Base-by-base conservation (phyloP, 1,139 yeast species). In the Geotrichum reessii region DNA sequence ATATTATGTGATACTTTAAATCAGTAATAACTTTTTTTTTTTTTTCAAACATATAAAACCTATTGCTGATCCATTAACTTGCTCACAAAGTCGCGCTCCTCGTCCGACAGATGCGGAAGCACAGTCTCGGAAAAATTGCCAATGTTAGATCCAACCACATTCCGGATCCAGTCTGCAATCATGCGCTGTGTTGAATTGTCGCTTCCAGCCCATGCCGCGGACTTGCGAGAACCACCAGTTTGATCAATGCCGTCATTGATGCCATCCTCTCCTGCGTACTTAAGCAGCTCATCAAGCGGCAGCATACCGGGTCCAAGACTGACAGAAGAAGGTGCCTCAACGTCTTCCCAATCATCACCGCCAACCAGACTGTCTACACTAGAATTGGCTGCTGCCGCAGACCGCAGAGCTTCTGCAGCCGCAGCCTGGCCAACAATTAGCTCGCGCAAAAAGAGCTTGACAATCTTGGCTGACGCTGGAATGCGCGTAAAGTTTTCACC, bases 311-410 rank as follows among this genome's bases (percentile, higher is more conserved):
- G 56, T 17, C 58, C 33, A 51, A 33, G 11, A 56, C 51, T 47
- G 33, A 51, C 56, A 17, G 58, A 53, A 21, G 44, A 42, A 31
- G 57, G 52, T 12, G 49, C 59, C 1, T 86, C 92, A 65, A 87
- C 74, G 67, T 89, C 96, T 68, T 90, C 96, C 95, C 96, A 91
- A 31, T 75, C 84, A n/a, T 73, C 84, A 1, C 71, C 81, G 0
- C 63, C 78, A 0, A 66, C 44, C 44, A 37, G 17, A 14, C 44
- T 37, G 19, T 37, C 44, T 9, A n/a, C 76, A 1, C 65, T 73
- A 4, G 63, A 66, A 1, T 62, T 69, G 12, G 57, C 67, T 8
- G 64, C 65, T 71, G 17, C 66, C 68, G 24, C 54, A 59, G 19
- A 62, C 58, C 3, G 59, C 59, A 14, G 53, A 58, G 52, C 60